Evolutionary conservation across 1,284 basidiomycete species (phyloP), one percentile per base, ranked within the genome.

Genomic region (Takashimella tepidaria): DNA sequence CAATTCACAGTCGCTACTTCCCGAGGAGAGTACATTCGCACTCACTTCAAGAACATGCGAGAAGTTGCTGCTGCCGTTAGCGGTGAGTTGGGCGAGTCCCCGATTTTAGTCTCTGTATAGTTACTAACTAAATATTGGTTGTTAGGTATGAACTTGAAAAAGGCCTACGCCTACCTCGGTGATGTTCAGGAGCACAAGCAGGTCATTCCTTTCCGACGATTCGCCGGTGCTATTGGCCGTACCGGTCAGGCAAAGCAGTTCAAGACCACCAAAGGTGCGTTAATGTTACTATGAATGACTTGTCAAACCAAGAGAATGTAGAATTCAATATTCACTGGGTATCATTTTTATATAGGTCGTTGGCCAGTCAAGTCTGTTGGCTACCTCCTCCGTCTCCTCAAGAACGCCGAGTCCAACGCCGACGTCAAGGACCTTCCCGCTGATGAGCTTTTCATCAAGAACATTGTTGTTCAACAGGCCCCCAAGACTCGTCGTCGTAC

Each of bases 31-130:
- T 96, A 98, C 83, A 85, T 98, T 74, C 89, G 93, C 69, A 96
- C 95, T 57, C 96, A 98, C 82, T 98, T 97, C 86, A 99, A 98
- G 88, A 98, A 98, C 85, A 98, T 97, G 85, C 89, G 93, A 69
- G 92, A 92, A 79, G 91, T 95, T 55, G 88, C 85, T 53, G 89
- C 89, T 67, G 89, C 87, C 64, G 81, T 93, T 62, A 84, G 85
- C 66, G 89, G 90, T 89, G 66, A 64, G 31, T 37, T 37, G 16
- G 8, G n/a, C n/a, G n/a, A n/a, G n/a, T n/a, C n/a, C n/a, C n/a
- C n/a, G n/a, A 8, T 37, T 37, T 37, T 37, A 8, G 16, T 37
- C 31, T 37, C 31, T 37, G 10, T 8, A 37, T 37, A n/a, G n/a
- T 37, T 16, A 8, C 31, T 8, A 37, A 8, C 31, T 37, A 37